Conservation (phyloP, 345 rosid species). For the Heritiera littoralis region DNA sequence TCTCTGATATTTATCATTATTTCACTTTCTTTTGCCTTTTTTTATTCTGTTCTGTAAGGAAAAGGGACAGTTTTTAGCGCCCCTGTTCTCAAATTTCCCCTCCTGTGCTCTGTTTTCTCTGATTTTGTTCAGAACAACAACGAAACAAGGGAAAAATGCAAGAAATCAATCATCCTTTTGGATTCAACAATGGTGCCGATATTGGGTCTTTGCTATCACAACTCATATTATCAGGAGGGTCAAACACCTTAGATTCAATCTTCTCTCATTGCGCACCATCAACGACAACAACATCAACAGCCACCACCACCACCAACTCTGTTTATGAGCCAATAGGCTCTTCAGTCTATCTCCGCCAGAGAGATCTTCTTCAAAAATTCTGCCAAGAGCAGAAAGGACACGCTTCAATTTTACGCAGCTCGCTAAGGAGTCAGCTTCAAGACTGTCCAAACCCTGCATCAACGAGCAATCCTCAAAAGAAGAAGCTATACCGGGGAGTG, state of each 20-base stretch:
- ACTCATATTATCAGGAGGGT: slow-evolving; percentile 71
- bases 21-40: background rate
- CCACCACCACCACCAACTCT: slow-evolving; percentile 22
- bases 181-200: slow-evolving; percentile 28
- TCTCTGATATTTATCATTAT: background rate
- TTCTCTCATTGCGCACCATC: slow-evolving; percentile 61
- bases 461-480: slow-evolving; percentile 42
- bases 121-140: background rate
- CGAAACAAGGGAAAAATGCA: slow-evolving; percentile 42
- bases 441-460: slow-evolving; percentile 40
- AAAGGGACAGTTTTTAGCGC: slow-evolving; percentile 32
- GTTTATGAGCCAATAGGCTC: slow-evolving; percentile 60
- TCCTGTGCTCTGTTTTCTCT: background rate
- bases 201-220: slow-evolving; percentile 69
- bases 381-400: slow-evolving; percentile 43
- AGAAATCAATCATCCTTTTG: slow-evolving; percentile 32
- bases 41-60: slow-evolving; percentile 18
- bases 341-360: slow-evolving; percentile 82
- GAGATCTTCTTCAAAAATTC: slow-evolving; percentile 74
- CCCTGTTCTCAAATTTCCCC: slow-evolving; percentile 3
- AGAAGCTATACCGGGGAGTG: slow-evolving; percentile 95
- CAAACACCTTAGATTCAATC: slow-evolving; percentile 79
- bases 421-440: slow-evolving; percentile 28
- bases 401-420: slow-evolving; percentile 8
- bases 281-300: slow-evolving; percentile 27